Percentiles rank a stretch among this genome's conserved stretches.
Evolutionary conservation across 495 filamentous ascomycete genomes (phyloP).

Genomic region (Tetracladium setigerum): DNA sequence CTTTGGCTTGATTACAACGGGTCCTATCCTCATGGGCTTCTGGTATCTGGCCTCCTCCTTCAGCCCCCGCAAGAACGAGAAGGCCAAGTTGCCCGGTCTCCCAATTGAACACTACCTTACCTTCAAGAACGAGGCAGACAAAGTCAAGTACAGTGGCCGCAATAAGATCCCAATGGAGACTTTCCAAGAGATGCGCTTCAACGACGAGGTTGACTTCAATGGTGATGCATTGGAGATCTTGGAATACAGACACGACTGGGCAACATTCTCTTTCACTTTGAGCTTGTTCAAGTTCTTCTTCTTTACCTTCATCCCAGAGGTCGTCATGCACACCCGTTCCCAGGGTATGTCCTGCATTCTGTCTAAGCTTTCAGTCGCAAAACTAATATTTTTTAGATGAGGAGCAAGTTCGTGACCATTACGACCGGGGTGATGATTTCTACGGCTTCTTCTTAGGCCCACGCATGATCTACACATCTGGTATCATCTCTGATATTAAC

Average conservation of each 20-base stretch:
- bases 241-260: constrained; percentile 86
- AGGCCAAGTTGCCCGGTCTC: constrained; percentile 65
- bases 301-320: constrained; percentile 63
- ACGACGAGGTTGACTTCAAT: constrained; percentile 79
- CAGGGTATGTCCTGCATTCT: constrained; percentile 45
- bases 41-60: constrained; percentile 61
- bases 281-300: constrained; percentile 64
- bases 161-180: constrained; percentile 82
- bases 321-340: constrained; percentile 70
- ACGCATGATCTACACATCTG: constrained; percentile 86
- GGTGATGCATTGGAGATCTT: constrained; percentile 71
- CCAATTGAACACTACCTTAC: constrained; percentile 78
- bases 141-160: constrained; percentile 62
- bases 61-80: constrained; percentile 71
- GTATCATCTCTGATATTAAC: constrained; percentile 69
- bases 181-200: constrained; percentile 87
- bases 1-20: constrained; percentile 53
- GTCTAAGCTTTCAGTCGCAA: neutral
- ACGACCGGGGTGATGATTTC: constrained; percentile 83
- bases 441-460: constrained; percentile 87
- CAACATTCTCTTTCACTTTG: constrained; percentile 70
- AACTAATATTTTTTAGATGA: constrained; percentile 47
- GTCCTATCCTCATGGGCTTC: constrained; percentile 64
- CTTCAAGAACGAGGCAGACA: constrained; percentile 71
- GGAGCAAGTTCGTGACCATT: constrained; percentile 81